Conservation (phyloP, 139 green algal species). For the Auxenochlorella pyrenoidosa region DNA sequence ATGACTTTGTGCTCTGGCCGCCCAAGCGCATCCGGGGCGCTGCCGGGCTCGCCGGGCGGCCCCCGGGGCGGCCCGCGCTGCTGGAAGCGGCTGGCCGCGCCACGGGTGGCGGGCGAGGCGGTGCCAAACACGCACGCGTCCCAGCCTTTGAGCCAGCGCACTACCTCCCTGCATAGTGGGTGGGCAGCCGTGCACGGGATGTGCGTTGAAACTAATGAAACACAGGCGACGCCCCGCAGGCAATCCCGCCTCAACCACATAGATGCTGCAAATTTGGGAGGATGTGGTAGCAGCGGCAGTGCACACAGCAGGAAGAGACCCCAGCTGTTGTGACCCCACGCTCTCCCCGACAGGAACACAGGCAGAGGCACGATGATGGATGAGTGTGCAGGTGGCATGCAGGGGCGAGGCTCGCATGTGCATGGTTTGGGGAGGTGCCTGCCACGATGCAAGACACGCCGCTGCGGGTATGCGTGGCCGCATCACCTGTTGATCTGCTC, state of each 20-base stretch:
- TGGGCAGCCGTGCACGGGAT: too few species aligned
- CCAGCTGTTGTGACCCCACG: too few species aligned
- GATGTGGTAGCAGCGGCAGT: not conserved
- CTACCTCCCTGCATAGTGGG: conserved; percentile 53
- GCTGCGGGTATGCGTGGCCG: not conserved
- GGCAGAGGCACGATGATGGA: too few species aligned
- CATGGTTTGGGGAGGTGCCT: too few species aligned
- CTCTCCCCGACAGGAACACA: too few species aligned
- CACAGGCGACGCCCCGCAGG: too few species aligned
- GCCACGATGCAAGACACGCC: not conserved
- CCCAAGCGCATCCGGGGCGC: conserved; percentile 17
- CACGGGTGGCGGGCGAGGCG: not conserved
- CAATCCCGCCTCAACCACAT: too few species aligned
- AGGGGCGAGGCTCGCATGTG: too few species aligned
- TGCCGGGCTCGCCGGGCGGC: not conserved
- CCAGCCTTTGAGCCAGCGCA: conserved; percentile 89
- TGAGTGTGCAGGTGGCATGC: too few species aligned
- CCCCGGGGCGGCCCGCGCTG: not conserved
- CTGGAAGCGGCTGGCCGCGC: not conserved
- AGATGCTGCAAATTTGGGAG: not conserved
- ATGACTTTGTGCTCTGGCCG: conserved; percentile 63
- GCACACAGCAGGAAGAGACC: too few species aligned
- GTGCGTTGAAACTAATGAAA: too few species aligned
- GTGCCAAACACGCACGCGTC: conserved; percentile 75
- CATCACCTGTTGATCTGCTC: conserved; percentile 86